Conservation (phyloP, 768 basidiomycete species). For the Artomyces pyxidatus region DNA sequence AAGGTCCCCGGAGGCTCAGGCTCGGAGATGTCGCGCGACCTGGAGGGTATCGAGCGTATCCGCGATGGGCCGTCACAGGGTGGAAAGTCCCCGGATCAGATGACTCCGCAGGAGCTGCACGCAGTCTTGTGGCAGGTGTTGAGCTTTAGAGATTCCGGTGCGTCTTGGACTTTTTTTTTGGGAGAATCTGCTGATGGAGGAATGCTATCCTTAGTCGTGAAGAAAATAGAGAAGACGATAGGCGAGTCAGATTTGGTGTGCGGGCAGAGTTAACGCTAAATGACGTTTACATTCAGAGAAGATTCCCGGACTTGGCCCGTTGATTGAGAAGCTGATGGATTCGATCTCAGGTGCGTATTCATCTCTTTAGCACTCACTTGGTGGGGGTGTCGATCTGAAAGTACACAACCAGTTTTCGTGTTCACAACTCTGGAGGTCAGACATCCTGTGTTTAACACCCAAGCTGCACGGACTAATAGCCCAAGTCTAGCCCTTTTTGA, state of each 20-base stretch:
- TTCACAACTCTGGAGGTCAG: slow-evolving; percentile 77
- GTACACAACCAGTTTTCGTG: slow-evolving; percentile 72
- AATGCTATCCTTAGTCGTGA: slow-evolving; percentile 61
- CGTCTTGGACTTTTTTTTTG: slow-evolving; percentile 13
- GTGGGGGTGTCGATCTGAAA: too few species aligned
- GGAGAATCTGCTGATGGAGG: neutral
- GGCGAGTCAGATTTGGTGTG: slow-evolving; percentile 30
- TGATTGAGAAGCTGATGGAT: slow-evolving; percentile 77
- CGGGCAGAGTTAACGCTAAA: neutral
- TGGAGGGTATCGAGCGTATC: slow-evolving; percentile 60
- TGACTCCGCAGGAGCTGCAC: slow-evolving; percentile 87
- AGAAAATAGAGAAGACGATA: slow-evolving; percentile 71
- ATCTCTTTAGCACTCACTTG: neutral
- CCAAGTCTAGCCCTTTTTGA: slow-evolving; percentile 62
- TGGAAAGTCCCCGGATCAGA: slow-evolving; percentile 66
- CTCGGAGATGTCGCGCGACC: slow-evolving; percentile 53
- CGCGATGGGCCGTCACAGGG: slow-evolving; percentile 35
- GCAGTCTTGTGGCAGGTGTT: slow-evolving; percentile 78
- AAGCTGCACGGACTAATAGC: neutral
- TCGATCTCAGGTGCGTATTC: slow-evolving; percentile 44
- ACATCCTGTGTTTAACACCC: neutral
- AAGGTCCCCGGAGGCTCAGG: slow-evolving; percentile 56
- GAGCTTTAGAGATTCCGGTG: slow-evolving; percentile 74
- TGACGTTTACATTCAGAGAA: slow-evolving; percentile 40
- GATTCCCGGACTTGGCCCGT: slow-evolving; percentile 67